Evolutionary conservation across 2,329 filamentous ascomycete genomes (phyloP).

Genomic region (Verticillium dahliae): DNA sequence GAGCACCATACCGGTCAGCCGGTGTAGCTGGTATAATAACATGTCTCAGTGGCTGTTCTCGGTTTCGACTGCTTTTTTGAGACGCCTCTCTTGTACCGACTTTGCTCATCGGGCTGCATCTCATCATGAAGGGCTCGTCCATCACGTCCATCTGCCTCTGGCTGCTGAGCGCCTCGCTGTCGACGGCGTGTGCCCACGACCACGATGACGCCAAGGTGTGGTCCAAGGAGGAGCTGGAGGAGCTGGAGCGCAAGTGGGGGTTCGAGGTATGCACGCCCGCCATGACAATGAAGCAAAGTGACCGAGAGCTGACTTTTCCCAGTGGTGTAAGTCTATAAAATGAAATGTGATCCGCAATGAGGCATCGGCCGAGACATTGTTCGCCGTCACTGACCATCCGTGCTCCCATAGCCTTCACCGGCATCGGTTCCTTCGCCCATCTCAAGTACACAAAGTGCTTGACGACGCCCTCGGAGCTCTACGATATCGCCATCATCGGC

Average conservation of each 20-base stretch:
- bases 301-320: neutral
- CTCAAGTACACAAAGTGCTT: slow-evolving; percentile 63
- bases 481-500: slow-evolving; percentile 67
- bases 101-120: neutral
- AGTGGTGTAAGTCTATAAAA: slow-evolving; percentile 10
- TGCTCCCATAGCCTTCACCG: slow-evolving; percentile 45
- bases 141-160: slow-evolving; percentile 1
- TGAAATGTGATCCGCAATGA: slow-evolving; percentile 27
- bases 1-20: neutral
- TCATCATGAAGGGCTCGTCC: slow-evolving; percentile 8
- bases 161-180: slow-evolving; percentile 15
- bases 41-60: neutral
- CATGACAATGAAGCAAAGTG: neutral
- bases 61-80: neutral
- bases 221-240: slow-evolving; percentile 42
- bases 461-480: slow-evolving; percentile 54
- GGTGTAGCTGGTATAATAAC: neutral
- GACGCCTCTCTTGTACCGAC: neutral
- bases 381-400: neutral
- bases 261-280: slow-evolving; percentile 34
- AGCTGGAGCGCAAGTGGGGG: slow-evolving; percentile 52
- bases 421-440: slow-evolving; percentile 71
- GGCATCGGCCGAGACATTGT: no score
- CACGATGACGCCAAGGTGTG: slow-evolving; percentile 34
- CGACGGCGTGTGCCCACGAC: slow-evolving; percentile 22